Conservation (phyloP, 106 monocot species). For the Triglochin maritima region DNA sequence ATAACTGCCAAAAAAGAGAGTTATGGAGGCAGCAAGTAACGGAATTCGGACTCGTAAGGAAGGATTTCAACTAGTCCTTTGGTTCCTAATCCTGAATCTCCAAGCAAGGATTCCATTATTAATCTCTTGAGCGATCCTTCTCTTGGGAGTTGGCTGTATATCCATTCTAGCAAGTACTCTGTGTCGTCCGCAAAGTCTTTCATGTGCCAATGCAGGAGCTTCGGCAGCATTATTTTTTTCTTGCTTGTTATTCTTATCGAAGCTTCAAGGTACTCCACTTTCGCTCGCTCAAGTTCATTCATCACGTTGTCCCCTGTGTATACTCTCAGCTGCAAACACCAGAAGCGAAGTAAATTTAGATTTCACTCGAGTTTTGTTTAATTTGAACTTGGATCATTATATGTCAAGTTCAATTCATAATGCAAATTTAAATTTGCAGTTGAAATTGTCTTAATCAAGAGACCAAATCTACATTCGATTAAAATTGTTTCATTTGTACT, state of each 20-base stretch:
- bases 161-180: slow-evolving; percentile 78
- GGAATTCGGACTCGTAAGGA: slow-evolving; percentile 57
- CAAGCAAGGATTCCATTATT: slow-evolving; percentile 54
- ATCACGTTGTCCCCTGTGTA: slow-evolving; percentile 59
- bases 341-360: not conserved
- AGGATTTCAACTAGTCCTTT: slow-evolving; percentile 44
- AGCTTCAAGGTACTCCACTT: slow-evolving; percentile 66
- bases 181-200: slow-evolving; percentile 73
- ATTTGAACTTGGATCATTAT: no score
- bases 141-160: slow-evolving; percentile 77
- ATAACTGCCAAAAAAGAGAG: not conserved
- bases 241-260: slow-evolving; percentile 49
- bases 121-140: slow-evolving; percentile 34
- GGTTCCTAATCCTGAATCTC: slow-evolving; percentile 17
- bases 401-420: no score
- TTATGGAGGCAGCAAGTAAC: slow-evolving; percentile 48
- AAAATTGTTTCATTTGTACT: not conserved
- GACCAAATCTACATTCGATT: not conserved
- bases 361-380: not conserved
- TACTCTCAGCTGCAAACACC: slow-evolving; percentile 46
- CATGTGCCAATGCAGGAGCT: slow-evolving; percentile 86
- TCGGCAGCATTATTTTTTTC: slow-evolving; percentile 60
- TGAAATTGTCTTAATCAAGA: no score
- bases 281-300: slow-evolving; percentile 71
- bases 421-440: no score